Evolutionary conservation across 371 early-diverging fungal species (phyloP).

Genomic region (Umbelopsis sp.): DNA sequence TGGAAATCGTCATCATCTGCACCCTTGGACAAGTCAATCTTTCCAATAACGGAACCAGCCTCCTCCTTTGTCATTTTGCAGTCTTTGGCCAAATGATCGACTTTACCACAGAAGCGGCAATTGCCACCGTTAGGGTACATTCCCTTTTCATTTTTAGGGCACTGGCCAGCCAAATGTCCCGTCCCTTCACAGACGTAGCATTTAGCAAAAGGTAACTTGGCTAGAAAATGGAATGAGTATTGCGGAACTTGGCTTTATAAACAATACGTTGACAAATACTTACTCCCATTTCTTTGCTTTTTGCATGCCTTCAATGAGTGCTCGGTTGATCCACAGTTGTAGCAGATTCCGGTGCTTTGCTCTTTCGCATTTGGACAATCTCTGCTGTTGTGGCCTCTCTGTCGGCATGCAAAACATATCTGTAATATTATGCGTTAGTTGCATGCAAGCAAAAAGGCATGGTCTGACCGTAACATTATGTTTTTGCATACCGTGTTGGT

Average conservation of each 20-base stretch:
- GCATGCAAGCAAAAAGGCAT: neutral
- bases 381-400: constrained; percentile 82
- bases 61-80: constrained; percentile 74
- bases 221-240: constrained; percentile 19
- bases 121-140: constrained; percentile 92
- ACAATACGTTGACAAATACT: constrained; percentile 21
- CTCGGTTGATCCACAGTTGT: constrained; percentile 84
- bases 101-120: constrained; percentile 86
- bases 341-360: constrained; percentile 71
- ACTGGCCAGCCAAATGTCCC: constrained; percentile 85
- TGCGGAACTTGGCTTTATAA: neutral
- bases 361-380: constrained; percentile 71
- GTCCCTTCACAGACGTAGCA: constrained; percentile 87
- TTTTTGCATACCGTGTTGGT: constrained; percentile 37
- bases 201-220: constrained; percentile 67
- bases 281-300: constrained; percentile 62
- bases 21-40: constrained; percentile 72
- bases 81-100: constrained; percentile 84
- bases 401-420: constrained; percentile 86
- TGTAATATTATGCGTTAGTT: constrained; percentile 18
- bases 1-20: constrained; percentile 85
- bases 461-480: neutral
- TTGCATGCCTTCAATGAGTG: constrained; percentile 81
- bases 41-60: constrained; percentile 68
- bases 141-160: constrained; percentile 86